These are phyloP conservation scores for Euphrasia arctica DNA, from an alignment of 305 asterid genomes.

Conservation along the genomic window DNA sequence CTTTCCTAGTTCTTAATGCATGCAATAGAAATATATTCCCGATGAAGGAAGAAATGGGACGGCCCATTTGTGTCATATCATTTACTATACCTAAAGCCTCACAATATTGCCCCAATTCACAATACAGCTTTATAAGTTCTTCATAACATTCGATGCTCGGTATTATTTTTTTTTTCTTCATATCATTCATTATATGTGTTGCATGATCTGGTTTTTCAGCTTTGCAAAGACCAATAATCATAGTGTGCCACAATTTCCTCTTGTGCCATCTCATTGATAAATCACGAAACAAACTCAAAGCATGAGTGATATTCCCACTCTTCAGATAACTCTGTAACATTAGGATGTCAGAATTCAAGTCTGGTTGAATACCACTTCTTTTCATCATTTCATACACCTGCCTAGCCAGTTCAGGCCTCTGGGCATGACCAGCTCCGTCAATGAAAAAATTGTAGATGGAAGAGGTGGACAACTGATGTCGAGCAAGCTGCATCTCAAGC, in stretches of 20 bases:
- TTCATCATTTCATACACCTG: slow-evolving; percentile 56
- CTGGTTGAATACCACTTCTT: slow-evolving; percentile 37
- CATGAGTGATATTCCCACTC: slow-evolving; percentile 36
- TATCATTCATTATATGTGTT: slow-evolving; percentile 37
- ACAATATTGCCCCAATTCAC: slow-evolving; percentile 37
- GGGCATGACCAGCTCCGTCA: slow-evolving; percentile 81
- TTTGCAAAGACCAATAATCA: slow-evolving; percentile 72
- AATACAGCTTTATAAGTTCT: slow-evolving; percentile 62
- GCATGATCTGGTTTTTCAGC: slow-evolving; percentile 43
- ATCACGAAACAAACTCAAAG: slow-evolving; percentile 45
- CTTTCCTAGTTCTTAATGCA: slow-evolving; percentile 41
- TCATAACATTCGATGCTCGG: slow-evolving; percentile 72
- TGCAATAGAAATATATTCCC: slow-evolving; percentile 74
- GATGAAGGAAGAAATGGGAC: slow-evolving; percentile 60
- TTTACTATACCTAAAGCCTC: slow-evolving; percentile 51
- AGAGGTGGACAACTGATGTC: slow-evolving; percentile 26
- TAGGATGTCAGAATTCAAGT: slow-evolving; percentile 35
- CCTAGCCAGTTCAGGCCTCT: slow-evolving; percentile 54
- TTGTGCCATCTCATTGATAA: slow-evolving; percentile 32
- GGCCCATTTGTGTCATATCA: slow-evolving; percentile 59
- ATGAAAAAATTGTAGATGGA: slow-evolving; percentile 49
- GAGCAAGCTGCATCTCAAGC: slow-evolving; percentile 57
- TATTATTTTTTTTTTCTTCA: slow-evolving; percentile 37
- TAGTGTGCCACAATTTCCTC: slow-evolving; percentile 42
- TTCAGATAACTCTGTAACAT: slow-evolving; percentile 57